These are phyloP conservation scores for Euphorbia lathyris DNA, from an alignment of 345 rosid genomes.

Conservation along the genomic window DNA sequence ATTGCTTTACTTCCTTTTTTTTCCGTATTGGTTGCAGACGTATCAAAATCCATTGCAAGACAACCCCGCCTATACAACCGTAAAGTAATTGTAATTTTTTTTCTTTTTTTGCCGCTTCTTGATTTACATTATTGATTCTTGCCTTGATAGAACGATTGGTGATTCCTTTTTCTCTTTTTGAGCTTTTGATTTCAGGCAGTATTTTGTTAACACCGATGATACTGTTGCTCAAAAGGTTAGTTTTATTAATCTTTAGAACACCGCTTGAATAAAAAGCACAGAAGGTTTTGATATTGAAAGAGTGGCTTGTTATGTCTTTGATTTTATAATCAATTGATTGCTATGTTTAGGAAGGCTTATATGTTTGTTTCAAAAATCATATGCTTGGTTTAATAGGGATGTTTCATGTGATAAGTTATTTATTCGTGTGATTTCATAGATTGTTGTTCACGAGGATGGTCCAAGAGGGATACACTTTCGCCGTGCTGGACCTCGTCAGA, in stretches of 20 bases:
- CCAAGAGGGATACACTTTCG: conserved; percentile 41
- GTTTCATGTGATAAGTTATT: neutral
- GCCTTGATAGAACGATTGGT: neutral
- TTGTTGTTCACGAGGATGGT: conserved; percentile 37
- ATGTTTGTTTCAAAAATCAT: neutral
- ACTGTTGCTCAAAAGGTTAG: conserved; percentile 40
- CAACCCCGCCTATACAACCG: conserved; percentile 64
- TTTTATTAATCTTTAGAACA: neutral
- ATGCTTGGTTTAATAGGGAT: neutral
- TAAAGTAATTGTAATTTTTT: no score
- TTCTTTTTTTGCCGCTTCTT: neutral
- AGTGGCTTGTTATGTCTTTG: neutral
- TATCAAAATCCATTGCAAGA: conserved; percentile 59
- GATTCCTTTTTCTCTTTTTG: neutral
- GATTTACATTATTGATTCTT: neutral
- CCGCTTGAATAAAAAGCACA: neutral
- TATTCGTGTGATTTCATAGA: conserved; percentile 17
- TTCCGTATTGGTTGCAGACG: conserved; percentile 31
- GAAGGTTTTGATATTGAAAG: neutral
- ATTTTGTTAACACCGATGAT: conserved; percentile 36
- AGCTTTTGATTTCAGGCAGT: conserved; percentile 31
- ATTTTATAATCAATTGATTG: neutral
- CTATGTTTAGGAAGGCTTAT: neutral
- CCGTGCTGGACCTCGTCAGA: conserved; percentile 48
- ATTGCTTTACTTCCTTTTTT: neutral